Percentiles rank a stretch among this genome's conserved stretches.
These are phyloP conservation scores for Pontederia crassipes DNA, from an alignment of 176 grass and related monocot genomes.

Conservation along the genomic window DNA sequence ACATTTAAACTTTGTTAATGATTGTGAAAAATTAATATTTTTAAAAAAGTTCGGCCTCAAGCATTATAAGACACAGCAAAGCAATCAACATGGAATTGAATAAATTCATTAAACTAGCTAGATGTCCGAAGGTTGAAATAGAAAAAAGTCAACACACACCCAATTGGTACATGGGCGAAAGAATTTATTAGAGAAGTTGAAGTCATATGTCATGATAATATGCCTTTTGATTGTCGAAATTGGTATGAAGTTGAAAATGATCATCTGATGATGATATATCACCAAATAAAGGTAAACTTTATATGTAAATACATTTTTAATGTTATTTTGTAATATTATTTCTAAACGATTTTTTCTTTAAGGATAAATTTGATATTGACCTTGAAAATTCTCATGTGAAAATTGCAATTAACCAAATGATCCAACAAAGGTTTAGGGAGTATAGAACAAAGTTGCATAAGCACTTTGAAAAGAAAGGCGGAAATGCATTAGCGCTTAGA, in stretches of 20 bases:
- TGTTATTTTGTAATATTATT: neutral
- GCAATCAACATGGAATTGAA: too few species aligned
- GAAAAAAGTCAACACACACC: too few species aligned
- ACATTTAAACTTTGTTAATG: neutral
- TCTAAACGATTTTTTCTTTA: neutral
- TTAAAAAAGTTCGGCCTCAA: too few species aligned
- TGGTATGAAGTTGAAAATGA: neutral
- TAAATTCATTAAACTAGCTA: too few species aligned
- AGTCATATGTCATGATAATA: neutral
- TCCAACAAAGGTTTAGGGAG: neutral
- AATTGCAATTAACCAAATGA: too few species aligned
- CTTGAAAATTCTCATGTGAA: neutral
- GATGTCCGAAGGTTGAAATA: too few species aligned
- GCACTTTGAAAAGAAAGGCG: neutral
- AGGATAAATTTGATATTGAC: neutral
- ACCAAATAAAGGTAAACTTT: too few species aligned
- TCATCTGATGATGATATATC: too few species aligned
- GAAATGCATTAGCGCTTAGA: neutral
- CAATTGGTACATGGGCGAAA: neutral
- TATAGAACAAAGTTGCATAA: neutral
- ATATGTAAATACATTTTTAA: neutral
- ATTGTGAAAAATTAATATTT: too few species aligned
- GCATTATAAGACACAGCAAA: too few species aligned
- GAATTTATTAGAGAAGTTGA: neutral
- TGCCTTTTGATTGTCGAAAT: neutral